phyloP scores from a whole-genome alignment of 495 filamentous ascomycete species.

The Cryomyces minteri region DNA sequence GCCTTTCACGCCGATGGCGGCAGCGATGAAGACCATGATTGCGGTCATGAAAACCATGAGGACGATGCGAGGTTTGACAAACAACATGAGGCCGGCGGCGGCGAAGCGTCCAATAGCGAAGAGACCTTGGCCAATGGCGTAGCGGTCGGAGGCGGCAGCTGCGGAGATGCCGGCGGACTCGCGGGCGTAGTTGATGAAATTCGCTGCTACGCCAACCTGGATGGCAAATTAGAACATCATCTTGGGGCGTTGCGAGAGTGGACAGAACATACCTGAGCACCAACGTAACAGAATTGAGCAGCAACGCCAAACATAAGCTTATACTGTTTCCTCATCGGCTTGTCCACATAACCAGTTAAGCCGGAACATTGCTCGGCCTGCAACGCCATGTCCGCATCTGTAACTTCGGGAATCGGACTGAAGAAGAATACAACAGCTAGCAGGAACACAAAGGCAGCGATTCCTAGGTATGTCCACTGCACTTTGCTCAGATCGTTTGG shows the following conservation, averaged over 20 bases:
- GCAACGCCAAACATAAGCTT: constrained; percentile 45
- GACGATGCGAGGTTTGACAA: constrained; percentile 17
- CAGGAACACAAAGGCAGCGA: constrained; percentile 47
- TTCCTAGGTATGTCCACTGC: constrained; percentile 59
- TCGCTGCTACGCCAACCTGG: constrained; percentile 34
- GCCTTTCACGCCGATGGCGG: constrained; percentile 24
- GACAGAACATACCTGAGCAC: constrained; percentile 26
- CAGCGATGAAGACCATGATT: constrained; percentile 34
- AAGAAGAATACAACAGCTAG: constrained; percentile 48
- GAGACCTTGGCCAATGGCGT: constrained; percentile 45
- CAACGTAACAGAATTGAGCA: constrained; percentile 56
- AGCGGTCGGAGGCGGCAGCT: constrained; percentile 24
- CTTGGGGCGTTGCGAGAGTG: too few species aligned
- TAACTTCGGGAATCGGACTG: constrained; percentile 45
- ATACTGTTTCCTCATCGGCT: constrained; percentile 42
- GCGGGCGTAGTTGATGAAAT: constrained; percentile 30
- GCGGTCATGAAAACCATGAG: constrained; percentile 17
- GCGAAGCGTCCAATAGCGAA: constrained; percentile 51
- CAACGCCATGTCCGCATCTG: constrained; percentile 52
- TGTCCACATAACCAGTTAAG: constrained; percentile 22
- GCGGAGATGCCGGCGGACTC: background rate
- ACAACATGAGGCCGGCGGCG: constrained; percentile 29
- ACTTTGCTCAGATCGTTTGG: constrained; percentile 34
- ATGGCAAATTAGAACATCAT: too few species aligned
- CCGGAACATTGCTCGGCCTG: constrained; percentile 26